Evolutionary conservation across 371 early-diverging fungal genomes (phyloP).

Genomic region (Saksenaea vasiformis): DNA sequence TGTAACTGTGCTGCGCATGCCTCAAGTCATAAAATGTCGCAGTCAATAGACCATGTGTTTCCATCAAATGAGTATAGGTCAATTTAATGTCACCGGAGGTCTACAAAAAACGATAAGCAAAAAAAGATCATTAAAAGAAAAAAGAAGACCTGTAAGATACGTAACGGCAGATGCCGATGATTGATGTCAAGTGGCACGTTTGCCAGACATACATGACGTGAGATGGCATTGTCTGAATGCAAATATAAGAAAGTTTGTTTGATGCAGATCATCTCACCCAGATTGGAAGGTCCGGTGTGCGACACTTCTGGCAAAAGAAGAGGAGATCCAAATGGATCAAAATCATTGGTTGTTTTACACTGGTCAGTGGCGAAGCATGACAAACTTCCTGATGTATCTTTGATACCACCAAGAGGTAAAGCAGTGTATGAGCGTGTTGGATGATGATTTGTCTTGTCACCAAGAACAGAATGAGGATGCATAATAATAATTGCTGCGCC

Average conservation of each 20-base stretch:
- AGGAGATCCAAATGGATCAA: not conserved
- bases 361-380: not conserved
- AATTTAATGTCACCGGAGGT: slow-evolving; percentile 8
- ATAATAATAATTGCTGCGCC: not conserved
- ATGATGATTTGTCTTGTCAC: not conserved
- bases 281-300: not conserved
- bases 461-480: not conserved
- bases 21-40: slow-evolving; percentile 12
- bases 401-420: not conserved
- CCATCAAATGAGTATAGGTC: slow-evolving; percentile 8
- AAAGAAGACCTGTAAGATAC: not conserved
- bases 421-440: not conserved
- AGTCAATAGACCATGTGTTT: not conserved
- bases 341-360: not conserved
- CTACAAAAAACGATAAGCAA: not conserved
- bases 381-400: not conserved
- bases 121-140: not conserved
- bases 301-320: not conserved
- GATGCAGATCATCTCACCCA: not conserved
- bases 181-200: not conserved
- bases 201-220: not conserved
- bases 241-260: not conserved
- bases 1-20: not conserved
- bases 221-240: not conserved
- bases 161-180: not conserved